Conservation (phyloP, 352 stramenopile genomes). For the Phytophthora europaea region DNA sequence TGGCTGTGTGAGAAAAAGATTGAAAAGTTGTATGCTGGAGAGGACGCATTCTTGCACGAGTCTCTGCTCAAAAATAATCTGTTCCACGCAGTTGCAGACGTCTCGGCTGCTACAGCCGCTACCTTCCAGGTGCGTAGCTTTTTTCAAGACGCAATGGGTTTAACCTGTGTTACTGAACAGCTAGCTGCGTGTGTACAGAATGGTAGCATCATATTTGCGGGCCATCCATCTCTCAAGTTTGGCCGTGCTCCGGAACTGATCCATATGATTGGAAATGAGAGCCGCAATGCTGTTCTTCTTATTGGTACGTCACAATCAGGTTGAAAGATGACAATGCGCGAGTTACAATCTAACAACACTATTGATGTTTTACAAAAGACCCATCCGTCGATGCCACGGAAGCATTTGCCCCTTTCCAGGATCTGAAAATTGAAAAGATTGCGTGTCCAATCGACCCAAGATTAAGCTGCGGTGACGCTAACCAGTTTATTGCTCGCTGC, state of each 20-base stretch:
- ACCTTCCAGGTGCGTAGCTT: conserved; percentile 61
- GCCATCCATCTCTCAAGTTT: conserved; percentile 74
- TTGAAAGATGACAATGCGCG: neutral
- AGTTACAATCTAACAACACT: neutral
- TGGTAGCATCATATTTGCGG: conserved; percentile 82
- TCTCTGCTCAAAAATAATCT: conserved; percentile 58
- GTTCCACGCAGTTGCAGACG: conserved; percentile 54
- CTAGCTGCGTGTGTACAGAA: conserved; percentile 40
- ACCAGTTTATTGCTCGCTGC: conserved; percentile 88
- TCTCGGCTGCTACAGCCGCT: conserved; percentile 54
- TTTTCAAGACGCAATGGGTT: neutral
- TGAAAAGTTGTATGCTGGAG: conserved; percentile 77
- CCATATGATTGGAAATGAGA: conserved; percentile 64
- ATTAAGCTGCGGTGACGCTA: conserved; percentile 86
- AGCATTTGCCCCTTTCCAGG: conserved; percentile 67
- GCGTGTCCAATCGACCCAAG: conserved; percentile 79
- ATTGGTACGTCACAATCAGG: conserved; percentile 53
- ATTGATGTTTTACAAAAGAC: conserved; percentile 40
- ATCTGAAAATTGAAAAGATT: conserved; percentile 81
- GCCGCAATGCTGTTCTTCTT: conserved; percentile 74
- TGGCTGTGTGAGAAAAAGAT: conserved; percentile 90
- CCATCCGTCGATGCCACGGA: conserved; percentile 60
- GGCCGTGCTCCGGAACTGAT: conserved; percentile 65
- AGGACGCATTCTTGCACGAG: conserved; percentile 78
- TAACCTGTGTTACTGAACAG: neutral